Conservation (phyloP, 805 yeast species). For the Ogataea trehaloabstinens region DNA sequence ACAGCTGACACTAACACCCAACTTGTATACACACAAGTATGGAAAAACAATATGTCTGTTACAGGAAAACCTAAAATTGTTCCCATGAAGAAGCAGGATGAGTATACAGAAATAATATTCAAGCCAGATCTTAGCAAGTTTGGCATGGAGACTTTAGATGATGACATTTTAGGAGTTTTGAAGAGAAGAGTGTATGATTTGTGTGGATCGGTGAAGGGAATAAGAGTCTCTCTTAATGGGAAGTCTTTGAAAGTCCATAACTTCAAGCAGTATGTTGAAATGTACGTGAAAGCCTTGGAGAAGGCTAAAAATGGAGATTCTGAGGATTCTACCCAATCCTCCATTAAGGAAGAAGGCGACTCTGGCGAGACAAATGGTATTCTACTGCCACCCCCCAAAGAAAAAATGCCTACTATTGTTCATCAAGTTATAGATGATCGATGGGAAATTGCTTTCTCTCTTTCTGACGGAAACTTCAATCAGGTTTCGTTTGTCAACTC, state of each 20-base stretch:
- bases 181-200: slow-evolving; percentile 93
- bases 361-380: slow-evolving; percentile 9
- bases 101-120: slow-evolving; percentile 84
- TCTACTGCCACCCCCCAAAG: slow-evolving; percentile 22
- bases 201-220: slow-evolving; percentile 87
- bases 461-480: slow-evolving; percentile 84
- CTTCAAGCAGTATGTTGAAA: slow-evolving; percentile 85
- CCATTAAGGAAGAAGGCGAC: slow-evolving; percentile 14
- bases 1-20: slow-evolving; percentile 75
- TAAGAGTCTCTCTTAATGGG: slow-evolving; percentile 76
- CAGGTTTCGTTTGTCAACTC: slow-evolving; percentile 97
- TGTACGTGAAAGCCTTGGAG: slow-evolving; percentile 78
- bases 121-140: slow-evolving; percentile 84
- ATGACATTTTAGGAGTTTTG: slow-evolving; percentile 77
- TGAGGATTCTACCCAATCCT: slow-evolving; percentile 3
- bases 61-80: slow-evolving; percentile 76
- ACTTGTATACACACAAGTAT: slow-evolving; percentile 70
- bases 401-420: slow-evolving; percentile 57
- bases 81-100: slow-evolving; percentile 55
- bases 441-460: slow-evolving; percentile 96
- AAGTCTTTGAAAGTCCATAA: slow-evolving; percentile 63
- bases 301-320: slow-evolving; percentile 40
- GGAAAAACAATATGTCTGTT: slow-evolving; percentile 83
- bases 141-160: slow-evolving; percentile 80
- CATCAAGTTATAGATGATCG: slow-evolving; percentile 80